A percentile compares a stretch with the other conserved stretches of the same genome.
Conservation (phyloP, 257 asterid genomes). For the Lantana camara region DNA sequence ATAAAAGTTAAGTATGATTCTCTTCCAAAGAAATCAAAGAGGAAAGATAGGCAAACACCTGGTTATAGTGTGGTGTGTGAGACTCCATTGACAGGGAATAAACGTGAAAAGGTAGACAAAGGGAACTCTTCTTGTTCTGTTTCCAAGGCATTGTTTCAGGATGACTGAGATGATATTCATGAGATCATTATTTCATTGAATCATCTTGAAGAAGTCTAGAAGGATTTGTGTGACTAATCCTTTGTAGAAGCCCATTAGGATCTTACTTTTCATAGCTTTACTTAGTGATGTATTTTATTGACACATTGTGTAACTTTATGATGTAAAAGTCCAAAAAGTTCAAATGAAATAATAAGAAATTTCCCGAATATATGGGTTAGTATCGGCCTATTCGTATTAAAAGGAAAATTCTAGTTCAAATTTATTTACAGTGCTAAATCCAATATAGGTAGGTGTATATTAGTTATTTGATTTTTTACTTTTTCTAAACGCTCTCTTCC, state of each 20-base stretch:
- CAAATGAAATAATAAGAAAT: not conserved
- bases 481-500: too few relatives aligned
- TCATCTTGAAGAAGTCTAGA: not conserved
- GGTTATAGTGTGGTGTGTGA: conserved; percentile 60
- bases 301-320: not conserved
- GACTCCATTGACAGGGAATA: conserved; percentile 72
- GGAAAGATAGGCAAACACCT: conserved; percentile 43
- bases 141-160: conserved; percentile 85
- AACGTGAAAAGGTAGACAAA: conserved; percentile 33
- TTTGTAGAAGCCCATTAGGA: not conserved
- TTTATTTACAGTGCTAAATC: too few relatives aligned
- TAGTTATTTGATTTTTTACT: too few relatives aligned
- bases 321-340: not conserved
- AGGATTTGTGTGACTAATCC: conserved; percentile 2
- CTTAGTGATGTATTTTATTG: not conserved
- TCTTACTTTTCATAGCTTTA: not conserved
- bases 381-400: too few relatives aligned
- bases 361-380: too few relatives aligned
- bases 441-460: too few relatives aligned
- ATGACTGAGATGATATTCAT: conserved; percentile 31
- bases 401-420: too few relatives aligned
- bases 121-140: conserved; percentile 47
- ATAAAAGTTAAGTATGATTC: conserved; percentile 48
- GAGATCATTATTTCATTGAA: not conserved
- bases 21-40: conserved; percentile 50